Evolutionary conservation across 2,329 filamentous ascomycete species (phyloP), one percentile per base, ranked within the genome.

Genomic region (Zymoseptoria passerinii): DNA sequence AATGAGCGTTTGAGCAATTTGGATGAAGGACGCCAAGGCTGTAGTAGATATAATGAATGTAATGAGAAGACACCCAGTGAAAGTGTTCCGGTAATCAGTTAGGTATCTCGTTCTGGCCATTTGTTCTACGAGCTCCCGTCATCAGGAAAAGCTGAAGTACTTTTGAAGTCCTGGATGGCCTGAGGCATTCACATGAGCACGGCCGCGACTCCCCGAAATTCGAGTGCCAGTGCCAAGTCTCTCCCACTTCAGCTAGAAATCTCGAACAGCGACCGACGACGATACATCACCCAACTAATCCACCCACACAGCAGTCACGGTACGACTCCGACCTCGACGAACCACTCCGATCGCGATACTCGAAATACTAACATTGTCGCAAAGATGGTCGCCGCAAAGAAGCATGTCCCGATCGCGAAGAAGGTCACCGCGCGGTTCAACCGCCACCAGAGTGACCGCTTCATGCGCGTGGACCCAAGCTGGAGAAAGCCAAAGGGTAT

Each of bases 401-500:
- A 95, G 85, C 94, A 97, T 82, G 86, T 97, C 77, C 88, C 92
- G 76, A 99, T 99, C 85, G 90, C 99, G 77, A 99, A 99, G 90
- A 99, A 99, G 91, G 91, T 91, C 95, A 91, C 88, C 76, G 90
- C 92, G 85, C 85, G 83, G 82, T 99, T 97, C 88, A 86, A 85
- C 81, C 89, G 94, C 78, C 94, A 99, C 83, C 94, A 99, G 87
- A 89, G 85, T 80, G 94, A 97, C 81, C 87, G 87, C 77, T 99
- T 95, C 84, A 96, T 87, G 83, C 87, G 94, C 77, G 87, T 97
- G 71, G 87, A 83, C 76, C 77, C 88, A 70, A 87, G 85, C 84
- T 99, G 94, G 94, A 89, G 94, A 82, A 99, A 97, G 86, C 94
- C 94, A 71, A 99, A 99, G 90, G 94, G 94, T 90, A 99, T 99